These are phyloP conservation scores for Ustilago bromivora DNA, from an alignment of 1,284 basidiomycete species.

Conservation along the genomic window DNA sequence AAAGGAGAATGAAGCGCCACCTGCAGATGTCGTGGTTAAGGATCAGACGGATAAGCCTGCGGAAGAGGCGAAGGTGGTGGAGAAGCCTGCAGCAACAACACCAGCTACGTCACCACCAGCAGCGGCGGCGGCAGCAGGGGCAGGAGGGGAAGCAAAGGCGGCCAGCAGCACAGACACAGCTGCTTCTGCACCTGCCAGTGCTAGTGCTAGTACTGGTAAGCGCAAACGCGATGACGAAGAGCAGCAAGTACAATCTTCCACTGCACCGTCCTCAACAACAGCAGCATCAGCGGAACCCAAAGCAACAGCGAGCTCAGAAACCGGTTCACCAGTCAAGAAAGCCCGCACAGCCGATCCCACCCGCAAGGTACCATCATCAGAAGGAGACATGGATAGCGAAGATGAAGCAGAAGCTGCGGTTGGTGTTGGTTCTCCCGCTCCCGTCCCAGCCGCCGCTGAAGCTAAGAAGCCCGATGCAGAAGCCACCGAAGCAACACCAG, in stretches of 20 bases:
- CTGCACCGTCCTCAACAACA: neutral
- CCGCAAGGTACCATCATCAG: constrained; percentile 18
- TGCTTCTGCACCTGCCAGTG: constrained; percentile 2
- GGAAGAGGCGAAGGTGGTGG: neutral
- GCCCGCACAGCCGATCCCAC: constrained; percentile 16
- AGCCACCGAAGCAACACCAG: neutral
- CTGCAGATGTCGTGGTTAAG: constrained; percentile 44
- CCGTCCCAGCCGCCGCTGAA: neutral
- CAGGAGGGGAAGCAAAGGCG: neutral
- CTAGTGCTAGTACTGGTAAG: constrained; percentile 10
- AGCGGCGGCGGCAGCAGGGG: neutral
- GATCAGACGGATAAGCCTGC: constrained; percentile 23
- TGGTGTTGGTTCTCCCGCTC: constrained; percentile 14
- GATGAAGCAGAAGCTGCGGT: constrained; percentile 44
- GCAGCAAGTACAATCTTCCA: neutral
- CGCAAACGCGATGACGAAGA: constrained; percentile 33
- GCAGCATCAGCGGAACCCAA: neutral
- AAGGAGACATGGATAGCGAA: constrained; percentile 42
- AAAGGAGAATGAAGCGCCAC: constrained; percentile 17
- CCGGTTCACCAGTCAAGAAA: constrained; percentile 28
- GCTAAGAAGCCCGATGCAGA: constrained; percentile 7
- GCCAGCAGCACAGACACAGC: neutral
- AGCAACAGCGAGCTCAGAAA: neutral
- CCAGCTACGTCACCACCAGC: neutral
- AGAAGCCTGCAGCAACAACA: neutral